Percentiles rank a stretch among this genome's conserved stretches.
phyloP scores from a whole-genome alignment of 495 filamentous ascomycete genomes.

The Penicillium fimorum region DNA sequence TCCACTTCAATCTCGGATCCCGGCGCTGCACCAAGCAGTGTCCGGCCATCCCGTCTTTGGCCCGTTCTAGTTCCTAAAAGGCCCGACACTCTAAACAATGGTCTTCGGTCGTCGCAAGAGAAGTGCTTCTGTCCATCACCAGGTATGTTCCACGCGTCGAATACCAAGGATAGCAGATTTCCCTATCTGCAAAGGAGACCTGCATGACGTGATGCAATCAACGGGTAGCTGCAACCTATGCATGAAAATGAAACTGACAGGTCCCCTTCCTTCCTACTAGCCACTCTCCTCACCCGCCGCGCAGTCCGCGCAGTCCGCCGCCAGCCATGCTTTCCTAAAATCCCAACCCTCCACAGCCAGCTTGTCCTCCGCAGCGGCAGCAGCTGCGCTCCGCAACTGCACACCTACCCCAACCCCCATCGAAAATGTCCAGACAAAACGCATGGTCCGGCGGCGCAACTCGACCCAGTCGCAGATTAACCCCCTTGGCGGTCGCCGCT shows the following conservation, averaged over 20 bases:
- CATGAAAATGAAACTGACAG: constrained; percentile 15
- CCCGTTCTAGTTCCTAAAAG: neutral
- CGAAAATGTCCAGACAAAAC: constrained; percentile 81
- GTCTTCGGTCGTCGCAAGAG: constrained; percentile 57
- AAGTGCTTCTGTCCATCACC: constrained; percentile 48
- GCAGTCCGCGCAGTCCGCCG: constrained; percentile 70
- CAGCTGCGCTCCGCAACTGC: constrained; percentile 74
- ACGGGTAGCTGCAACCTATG: constrained; percentile 13
- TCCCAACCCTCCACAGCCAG: constrained; percentile 61
- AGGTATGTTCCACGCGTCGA: constrained; percentile 41
- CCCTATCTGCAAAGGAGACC: neutral
- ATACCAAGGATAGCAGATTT: neutral
- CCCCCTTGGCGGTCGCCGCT: constrained; percentile 37
- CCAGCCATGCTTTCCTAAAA: constrained; percentile 74
- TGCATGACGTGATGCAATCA: constrained; percentile 1
- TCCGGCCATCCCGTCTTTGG: constrained; percentile 22
- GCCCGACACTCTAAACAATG: constrained; percentile 21
- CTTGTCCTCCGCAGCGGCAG: constrained; percentile 80
- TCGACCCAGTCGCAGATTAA: constrained; percentile 68
- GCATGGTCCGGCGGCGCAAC: constrained; percentile 67
- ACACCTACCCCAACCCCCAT: constrained; percentile 73
- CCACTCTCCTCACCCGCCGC: constrained; percentile 59
- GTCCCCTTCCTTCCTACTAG: constrained; percentile 24
- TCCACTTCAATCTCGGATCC: constrained; percentile 21
- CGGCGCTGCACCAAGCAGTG: constrained; percentile 31